phyloP scores from a whole-genome alignment of 2,329 filamentous ascomycete genomes.

The Ceratocystis colombiana region DNA sequence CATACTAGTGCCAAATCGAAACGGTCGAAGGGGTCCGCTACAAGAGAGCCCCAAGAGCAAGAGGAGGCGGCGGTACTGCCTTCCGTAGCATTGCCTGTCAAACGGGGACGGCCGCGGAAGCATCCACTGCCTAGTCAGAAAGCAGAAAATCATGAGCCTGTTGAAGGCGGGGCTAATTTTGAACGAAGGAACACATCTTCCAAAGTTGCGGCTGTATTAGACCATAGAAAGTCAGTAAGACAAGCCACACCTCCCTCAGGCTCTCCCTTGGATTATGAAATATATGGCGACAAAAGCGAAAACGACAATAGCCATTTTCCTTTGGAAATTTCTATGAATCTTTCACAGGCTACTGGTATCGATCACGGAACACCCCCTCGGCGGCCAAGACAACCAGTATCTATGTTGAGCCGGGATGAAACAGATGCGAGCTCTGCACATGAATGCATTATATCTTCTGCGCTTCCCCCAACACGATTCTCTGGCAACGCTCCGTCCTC shows the following conservation, averaged over 20 bases:
- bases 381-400: background rate
- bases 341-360: slow-evolving; percentile 11
- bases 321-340: background rate
- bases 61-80: background rate
- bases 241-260: background rate
- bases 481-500: background rate
- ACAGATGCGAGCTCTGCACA: background rate
- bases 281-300: background rate
- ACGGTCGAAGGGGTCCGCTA: background rate
- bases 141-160: background rate
- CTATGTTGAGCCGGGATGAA: background rate
- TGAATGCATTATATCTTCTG: background rate
- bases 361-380: slow-evolving; percentile 21
- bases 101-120: background rate
- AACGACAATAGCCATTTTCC: background rate
- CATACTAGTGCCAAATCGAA: background rate
- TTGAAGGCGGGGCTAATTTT: background rate
- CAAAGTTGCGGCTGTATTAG: background rate
- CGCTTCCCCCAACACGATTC: background rate
- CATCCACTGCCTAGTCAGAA: background rate
- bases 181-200: background rate
- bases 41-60: background rate
- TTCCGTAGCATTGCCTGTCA: background rate
- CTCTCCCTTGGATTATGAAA: background rate
- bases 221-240: background rate